Evolutionary conservation across 495 filamentous ascomycete genomes (phyloP).

Genomic region (Penicillium flavigenum): DNA sequence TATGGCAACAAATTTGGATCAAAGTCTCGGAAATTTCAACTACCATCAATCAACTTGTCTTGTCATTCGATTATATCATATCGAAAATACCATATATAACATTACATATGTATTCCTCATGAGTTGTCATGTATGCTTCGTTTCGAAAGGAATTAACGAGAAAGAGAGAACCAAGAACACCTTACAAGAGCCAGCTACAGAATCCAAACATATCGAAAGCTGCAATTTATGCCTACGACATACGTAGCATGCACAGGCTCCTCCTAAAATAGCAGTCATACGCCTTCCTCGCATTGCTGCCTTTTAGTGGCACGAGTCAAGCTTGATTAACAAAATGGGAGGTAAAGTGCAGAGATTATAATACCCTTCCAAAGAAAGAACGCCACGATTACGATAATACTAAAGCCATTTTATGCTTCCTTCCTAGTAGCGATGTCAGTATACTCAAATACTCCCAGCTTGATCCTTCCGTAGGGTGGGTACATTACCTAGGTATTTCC

Average conservation of each 20-base stretch:
- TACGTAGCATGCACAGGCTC: no score
- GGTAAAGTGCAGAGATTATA: background rate
- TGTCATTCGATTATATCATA: conserved; percentile 15
- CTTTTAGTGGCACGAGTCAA: background rate
- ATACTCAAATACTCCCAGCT: background rate
- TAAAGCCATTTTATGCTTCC: background rate
- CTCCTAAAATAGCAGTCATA: no score
- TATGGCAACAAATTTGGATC: no score
- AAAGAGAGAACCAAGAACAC: background rate
- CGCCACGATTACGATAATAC: background rate
- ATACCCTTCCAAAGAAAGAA: background rate
- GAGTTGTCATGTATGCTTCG: conserved; percentile 9
- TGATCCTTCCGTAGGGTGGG: background rate
- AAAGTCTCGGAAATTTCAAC: background rate
- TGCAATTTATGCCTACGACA: no score
- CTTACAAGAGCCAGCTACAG: background rate
- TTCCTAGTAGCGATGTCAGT: background rate
- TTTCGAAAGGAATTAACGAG: background rate
- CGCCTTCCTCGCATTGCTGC: no score
- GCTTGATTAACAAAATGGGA: background rate
- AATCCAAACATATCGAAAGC: no score
- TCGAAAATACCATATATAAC: conserved; percentile 17
- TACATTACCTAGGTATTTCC: background rate
- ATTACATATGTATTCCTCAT: conserved; percentile 7
- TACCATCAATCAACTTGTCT: conserved; percentile 1